Evolutionary conservation across 192 early-diverging fungal genomes (phyloP), one percentile per base, ranked within the genome.

Genomic region (Umbelopsis sp.): DNA sequence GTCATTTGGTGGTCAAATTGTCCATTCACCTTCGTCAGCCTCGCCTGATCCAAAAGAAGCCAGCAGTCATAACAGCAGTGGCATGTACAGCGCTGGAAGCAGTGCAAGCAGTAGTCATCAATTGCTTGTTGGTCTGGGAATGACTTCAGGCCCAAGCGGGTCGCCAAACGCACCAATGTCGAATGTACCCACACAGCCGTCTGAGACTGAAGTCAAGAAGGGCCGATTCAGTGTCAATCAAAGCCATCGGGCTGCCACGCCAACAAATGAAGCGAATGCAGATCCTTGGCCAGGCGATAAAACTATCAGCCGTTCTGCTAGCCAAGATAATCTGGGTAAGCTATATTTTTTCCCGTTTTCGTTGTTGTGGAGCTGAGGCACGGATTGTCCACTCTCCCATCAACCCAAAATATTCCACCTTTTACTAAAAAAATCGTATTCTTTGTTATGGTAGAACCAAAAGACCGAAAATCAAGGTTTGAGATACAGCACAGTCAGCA

Each of bases 211-310:
- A 73, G 82, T 90, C 9, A 86, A 80, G 66, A 91, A 90, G 68
- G 90, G 90, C 11, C 81, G 91, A 24, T 93, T 91, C 70, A 90
- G 86, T 77, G 86, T 90, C 44, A 76, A 65, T 44, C 74, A 68
- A 45, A 65, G 36, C 3, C 67, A 34, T 29, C 50, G 24, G 7
- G 47, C 34, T 49, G 25, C 31, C n/a, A 52, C 65, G 3, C 36
- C 65, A 22, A 38, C 71, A 20, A 53, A 41, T 73, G 65, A 66
- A 0, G 45, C 22, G 8, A 41, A 41, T n/a, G 8, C 47, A 11
- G 56, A 62, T 31, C 11, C 56, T 14, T 54, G 52, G 52, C 12
- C 52, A n/a, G n/a, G n/a, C 25, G 56, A 62, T 62, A 62, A 32
- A 31, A 62, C 25, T 12, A 62, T 62, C 56, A 62, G 56, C 29